phyloP scores from a whole-genome alignment of 768 basidiomycete species.

The Agaricus sinodeliciosus region DNA sequence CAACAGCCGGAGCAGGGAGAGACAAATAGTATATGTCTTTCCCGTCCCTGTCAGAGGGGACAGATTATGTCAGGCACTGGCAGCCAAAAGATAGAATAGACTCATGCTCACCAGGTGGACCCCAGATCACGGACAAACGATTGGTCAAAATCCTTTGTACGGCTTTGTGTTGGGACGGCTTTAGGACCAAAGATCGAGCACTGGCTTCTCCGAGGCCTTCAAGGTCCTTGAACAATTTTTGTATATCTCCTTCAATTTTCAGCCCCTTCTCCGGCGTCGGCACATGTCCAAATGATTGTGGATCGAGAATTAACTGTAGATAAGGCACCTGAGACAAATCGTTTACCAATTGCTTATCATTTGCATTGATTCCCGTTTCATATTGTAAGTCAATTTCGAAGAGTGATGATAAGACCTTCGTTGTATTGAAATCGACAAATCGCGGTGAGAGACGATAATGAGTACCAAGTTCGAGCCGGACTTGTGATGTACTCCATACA shows the following conservation, averaged over 20 bases:
- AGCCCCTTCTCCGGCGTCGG: constrained; percentile 21
- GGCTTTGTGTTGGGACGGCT: constrained; percentile 41
- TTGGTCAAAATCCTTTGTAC: constrained; percentile 36
- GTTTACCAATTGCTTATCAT: constrained; percentile 4
- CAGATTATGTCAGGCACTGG: neutral
- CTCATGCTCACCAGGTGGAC: constrained; percentile 34
- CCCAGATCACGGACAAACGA: constrained; percentile 42
- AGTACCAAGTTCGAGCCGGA: constrained; percentile 23
- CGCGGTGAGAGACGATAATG: constrained; percentile 42
- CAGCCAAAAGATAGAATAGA: neutral
- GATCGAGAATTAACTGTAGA: constrained; percentile 37
- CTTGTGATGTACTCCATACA: constrained; percentile 28
- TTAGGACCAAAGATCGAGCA: constrained; percentile 35
- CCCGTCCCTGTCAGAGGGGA: neutral
- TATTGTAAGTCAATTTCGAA: constrained; percentile 40
- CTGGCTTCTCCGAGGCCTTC: constrained; percentile 24
- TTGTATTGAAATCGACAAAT: constrained; percentile 48
- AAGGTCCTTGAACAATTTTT: constrained; percentile 33
- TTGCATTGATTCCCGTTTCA: constrained; percentile 14
- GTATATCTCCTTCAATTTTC: constrained; percentile 31
- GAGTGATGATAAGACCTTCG: constrained; percentile 36
- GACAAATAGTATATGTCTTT: constrained; percentile 44
- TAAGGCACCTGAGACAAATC: constrained; percentile 28
- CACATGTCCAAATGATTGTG: constrained; percentile 30
- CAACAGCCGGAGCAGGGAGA: constrained; percentile 39